Base-by-base conservation (phyloP, 441 rosid genomes). In the Dalechampia spathulata region DNA sequence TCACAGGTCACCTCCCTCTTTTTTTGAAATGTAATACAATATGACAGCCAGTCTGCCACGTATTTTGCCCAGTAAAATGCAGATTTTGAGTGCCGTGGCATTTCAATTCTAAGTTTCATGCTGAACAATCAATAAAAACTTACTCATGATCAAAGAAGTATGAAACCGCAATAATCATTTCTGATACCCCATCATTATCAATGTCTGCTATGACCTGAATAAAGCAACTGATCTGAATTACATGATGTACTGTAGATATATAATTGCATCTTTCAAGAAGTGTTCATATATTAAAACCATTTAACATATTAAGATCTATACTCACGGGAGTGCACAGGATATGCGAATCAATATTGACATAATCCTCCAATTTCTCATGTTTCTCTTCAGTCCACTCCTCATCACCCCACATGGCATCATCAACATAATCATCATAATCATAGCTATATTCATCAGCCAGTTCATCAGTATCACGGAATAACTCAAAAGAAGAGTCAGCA, bases 121-220 rank as follows among this genome's bases (percentile, higher is more conserved):
- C 58, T 17, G 46, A 37, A 53, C 28, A 55, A 60, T 57, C 44
- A 28, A 69, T 68, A 59, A 57, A 57, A 73, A 81, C 96, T 83
- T 67, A 90, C 96, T 94, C n/a, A n/a, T n/a, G n/a, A n/a, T n/a
- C n/a, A n/a, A n/a, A n/a, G 83, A 87, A 94, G 74, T 86, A 86
- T 40, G 99, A 94, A 76, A 79, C 98, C 54, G 95, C 96, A 62
- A 94, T 70, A 72, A 94, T 66, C 96, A 94, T 94, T 79, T 94
- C 99, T 13, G 85, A 72, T 48, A 90, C 78, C 55, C 99, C 99
- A 63, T 94, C 99, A 52, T 83, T 86, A 73, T 94, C 99, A 50
- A 94, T 90, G 71, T 94, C 99, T 55, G 96, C 98, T 68, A 94
- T 87, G 56, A 94, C 89, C 99, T 90, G 78, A 74, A 64, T 44